A percentile compares a stretch with the other conserved stretches of the same genome.
Conservation (phyloP, 2,329 filamentous ascomycete species). For the Neofusicoccum cordaticola region DNA sequence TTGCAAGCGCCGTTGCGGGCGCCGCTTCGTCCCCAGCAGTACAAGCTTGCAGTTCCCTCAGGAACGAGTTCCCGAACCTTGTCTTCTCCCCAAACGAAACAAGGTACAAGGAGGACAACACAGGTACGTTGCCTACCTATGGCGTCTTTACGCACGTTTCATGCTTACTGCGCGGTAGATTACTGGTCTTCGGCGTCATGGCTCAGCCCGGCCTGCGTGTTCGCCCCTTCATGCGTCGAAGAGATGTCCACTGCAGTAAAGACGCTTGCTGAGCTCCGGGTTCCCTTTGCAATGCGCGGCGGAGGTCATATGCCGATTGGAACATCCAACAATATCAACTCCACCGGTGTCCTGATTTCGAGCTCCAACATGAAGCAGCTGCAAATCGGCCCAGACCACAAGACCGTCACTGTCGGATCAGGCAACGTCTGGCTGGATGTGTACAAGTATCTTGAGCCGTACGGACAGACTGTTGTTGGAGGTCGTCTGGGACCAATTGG, state of each 20-base stretch:
- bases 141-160: background rate
- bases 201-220: conserved; percentile 16
- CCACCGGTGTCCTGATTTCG: conserved; percentile 22
- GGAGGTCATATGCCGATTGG: conserved; percentile 27
- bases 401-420: conserved; percentile 26
- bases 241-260: background rate
- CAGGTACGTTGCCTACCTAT: background rate
- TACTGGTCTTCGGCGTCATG: background rate
- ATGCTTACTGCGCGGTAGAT: background rate
- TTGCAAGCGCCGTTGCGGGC: background rate
- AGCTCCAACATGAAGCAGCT: conserved; percentile 25
- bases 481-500: conserved; percentile 29
- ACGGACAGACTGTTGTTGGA: conserved; percentile 25
- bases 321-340: background rate
- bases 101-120: background rate
- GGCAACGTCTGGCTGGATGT: conserved; percentile 31
- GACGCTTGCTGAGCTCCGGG: background rate
- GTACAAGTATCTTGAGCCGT: conserved; percentile 25
- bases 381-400: conserved; percentile 23
- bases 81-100: background rate
- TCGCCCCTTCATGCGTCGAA: background rate
- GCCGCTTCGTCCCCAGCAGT: background rate
- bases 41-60: background rate
- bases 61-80: background rate
- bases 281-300: conserved; percentile 24